Evolutionary conservation across 1,139 yeast genomes (phyloP).

Genomic region (Debaryomyces udenii): DNA sequence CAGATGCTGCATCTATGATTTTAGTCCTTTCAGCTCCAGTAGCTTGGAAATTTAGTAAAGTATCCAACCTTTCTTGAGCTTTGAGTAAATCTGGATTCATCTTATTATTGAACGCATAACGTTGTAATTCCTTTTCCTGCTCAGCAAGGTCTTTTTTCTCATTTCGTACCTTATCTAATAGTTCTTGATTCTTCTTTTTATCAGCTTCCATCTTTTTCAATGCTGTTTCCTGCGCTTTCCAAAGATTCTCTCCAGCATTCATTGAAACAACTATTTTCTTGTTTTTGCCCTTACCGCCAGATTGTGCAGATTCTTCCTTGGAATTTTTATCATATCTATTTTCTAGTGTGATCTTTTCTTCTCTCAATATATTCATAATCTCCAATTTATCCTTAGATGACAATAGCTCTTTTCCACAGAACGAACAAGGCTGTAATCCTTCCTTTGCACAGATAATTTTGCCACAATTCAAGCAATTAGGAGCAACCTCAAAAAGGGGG

Average conservation of each 20-base stretch:
- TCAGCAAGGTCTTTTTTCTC: conserved; percentile 35
- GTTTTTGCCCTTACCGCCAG: conserved; percentile 25
- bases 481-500: conserved; percentile 86
- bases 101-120: conserved; percentile 35
- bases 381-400: conserved; percentile 60
- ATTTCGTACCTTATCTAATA: conserved; percentile 23
- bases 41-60: conserved; percentile 76
- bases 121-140: conserved; percentile 42
- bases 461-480: conserved; percentile 94
- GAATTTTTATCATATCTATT: conserved; percentile 18
- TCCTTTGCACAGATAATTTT: conserved; percentile 88
- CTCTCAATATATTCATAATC: conserved; percentile 53
- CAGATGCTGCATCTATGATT: conserved; percentile 92
- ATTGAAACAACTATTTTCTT: conserved; percentile 54
- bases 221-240: conserved; percentile 68
- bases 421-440: conserved; percentile 89
- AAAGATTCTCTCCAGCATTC: conserved; percentile 64
- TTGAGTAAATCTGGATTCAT: conserved; percentile 56
- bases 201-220: conserved; percentile 54
- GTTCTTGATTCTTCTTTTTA: conserved; percentile 25
- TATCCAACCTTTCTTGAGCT: conserved; percentile 76
- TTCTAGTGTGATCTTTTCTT: conserved; percentile 42
- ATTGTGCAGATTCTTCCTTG: conserved; percentile 20
- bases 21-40: conserved; percentile 88
- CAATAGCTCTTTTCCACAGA: conserved; percentile 72